Evolutionary conservation across 2,329 filamentous ascomycete species (phyloP).

Genomic region (Calonectria naviculata): DNA sequence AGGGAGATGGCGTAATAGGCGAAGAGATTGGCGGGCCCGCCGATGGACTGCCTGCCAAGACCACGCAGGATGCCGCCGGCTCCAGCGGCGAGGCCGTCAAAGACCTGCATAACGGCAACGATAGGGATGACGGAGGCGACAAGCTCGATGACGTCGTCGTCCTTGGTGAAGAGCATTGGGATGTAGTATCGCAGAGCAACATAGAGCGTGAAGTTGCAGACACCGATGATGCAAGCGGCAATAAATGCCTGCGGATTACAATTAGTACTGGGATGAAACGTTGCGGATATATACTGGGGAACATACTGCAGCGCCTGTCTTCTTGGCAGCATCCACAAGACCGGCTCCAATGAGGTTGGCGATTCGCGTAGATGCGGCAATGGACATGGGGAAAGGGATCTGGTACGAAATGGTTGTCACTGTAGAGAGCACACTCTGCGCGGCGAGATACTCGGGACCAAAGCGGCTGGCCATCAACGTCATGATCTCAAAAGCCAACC

Average conservation of each 20-base stretch:
- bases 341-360: conserved; percentile 93
- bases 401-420: conserved; percentile 86
- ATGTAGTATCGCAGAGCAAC: conserved; percentile 77
- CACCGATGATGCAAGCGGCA: conserved; percentile 75
- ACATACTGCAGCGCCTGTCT: conserved; percentile 79
- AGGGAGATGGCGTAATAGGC: conserved; percentile 89
- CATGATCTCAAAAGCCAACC: conserved; percentile 90
- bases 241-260: conserved; percentile 62
- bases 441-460: conserved; percentile 82
- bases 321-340: conserved; percentile 82
- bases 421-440: conserved; percentile 86
- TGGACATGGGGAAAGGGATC: conserved; percentile 90
- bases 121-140: conserved; percentile 80
- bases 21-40: conserved; percentile 87
- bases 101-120: conserved; percentile 89
- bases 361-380: conserved; percentile 88
- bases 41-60: conserved; percentile 88
- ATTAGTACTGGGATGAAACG: conserved; percentile 4
- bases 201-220: conserved; percentile 81
- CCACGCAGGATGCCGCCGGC: conserved; percentile 89
- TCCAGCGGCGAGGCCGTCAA: conserved; percentile 82
- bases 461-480: conserved; percentile 86
- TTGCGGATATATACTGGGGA: neutral
- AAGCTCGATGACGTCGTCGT: conserved; percentile 74
- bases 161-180: conserved; percentile 81